A percentile compares a stretch with the other conserved stretches of the same genome.
phyloP scores from a whole-genome alignment of 202 grass and related monocot genomes.

The Zoysia matrella region DNA sequence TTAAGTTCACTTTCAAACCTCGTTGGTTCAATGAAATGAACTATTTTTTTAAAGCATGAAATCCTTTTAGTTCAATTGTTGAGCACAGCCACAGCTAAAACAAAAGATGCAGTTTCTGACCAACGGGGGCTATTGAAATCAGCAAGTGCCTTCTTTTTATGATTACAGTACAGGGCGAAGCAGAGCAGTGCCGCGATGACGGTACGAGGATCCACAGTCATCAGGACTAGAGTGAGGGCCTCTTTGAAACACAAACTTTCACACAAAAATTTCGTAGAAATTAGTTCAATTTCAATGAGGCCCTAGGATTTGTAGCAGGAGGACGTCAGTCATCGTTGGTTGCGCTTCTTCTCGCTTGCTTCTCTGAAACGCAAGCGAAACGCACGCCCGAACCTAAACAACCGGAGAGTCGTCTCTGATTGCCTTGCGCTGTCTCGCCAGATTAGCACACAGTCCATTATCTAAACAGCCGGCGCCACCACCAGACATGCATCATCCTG shows the following conservation, averaged over 20 bases:
- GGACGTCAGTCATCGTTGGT: slow-evolving; percentile 6
- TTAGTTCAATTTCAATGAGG: no score
- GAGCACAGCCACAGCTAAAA: no score
- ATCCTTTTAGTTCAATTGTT: no score
- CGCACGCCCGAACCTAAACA: not conserved
- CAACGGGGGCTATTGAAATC: no score
- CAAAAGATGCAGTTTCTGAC: no score
- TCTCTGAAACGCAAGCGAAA: slow-evolving; percentile 33
- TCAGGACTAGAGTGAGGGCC: no score
- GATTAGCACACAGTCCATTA: not conserved
- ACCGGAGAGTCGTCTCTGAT: not conserved
- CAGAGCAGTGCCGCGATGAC: not conserved
- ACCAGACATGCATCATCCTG: not conserved
- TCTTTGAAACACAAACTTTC: no score
- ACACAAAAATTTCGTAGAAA: no score
- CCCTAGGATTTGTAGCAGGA: not conserved
- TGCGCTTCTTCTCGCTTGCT: not conserved
- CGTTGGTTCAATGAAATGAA: no score
- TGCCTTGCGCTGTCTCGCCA: not conserved
- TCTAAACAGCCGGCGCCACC: not conserved
- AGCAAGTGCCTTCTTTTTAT: not conserved
- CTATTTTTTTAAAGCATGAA: no score
- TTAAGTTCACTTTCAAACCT: no score
- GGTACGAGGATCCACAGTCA: not conserved
- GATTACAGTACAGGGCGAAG: not conserved